Evolutionary conservation across 805 yeast genomes (phyloP), one percentile per base, ranked within the genome.

Genomic region (Suhomyces sp.): DNA sequence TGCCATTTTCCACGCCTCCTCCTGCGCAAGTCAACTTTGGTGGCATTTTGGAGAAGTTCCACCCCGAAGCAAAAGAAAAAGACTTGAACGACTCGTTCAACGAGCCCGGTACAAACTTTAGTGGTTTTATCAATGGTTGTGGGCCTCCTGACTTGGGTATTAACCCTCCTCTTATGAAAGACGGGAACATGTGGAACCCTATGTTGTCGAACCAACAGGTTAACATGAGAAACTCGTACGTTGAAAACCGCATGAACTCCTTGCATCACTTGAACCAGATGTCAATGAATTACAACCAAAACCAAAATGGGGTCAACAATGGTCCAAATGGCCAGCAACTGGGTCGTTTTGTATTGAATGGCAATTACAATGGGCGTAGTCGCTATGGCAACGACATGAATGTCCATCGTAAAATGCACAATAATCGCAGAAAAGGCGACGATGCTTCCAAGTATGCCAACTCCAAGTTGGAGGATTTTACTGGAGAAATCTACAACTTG

Each of bases 401-500:
- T 45, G 65, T 77, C 19, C 79, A 78, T 51, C 72, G 82, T 55
- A 78, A 79, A 61, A 62, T 73, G 60, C 77, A 66, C 51, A 57
- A 63, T 51, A 57, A 58, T 51, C 60, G 76, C 35, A 61, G 78
- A 51, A 75, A 70, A 54, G 84, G 84, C 31, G 93, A 87, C 58
- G 93, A 87, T 63, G 88, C 88, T 2, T 72, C 89, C 5, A 83
- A 82, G 64, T 88, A 84, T 60, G 77, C 82, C 42, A 84, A 86
- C 69, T 88, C 91, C 17, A 76, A 80, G 47, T 71, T 88, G 56
- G 83, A 79, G 47, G 91, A 88, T 60, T 88, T 86, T 64, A 72
- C 80, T 15, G 90, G 90, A 46, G 85, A 84, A 53, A 86, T 93
- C 50, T 88, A 83, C 64, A 79, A 88, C 1, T 76, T 94, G 57